Evolutionary conservation across 192 early-diverging fungal species (phyloP), one percentile per base, ranked within the genome.

Genomic region (Rhizoclosmatium globosum): DNA sequence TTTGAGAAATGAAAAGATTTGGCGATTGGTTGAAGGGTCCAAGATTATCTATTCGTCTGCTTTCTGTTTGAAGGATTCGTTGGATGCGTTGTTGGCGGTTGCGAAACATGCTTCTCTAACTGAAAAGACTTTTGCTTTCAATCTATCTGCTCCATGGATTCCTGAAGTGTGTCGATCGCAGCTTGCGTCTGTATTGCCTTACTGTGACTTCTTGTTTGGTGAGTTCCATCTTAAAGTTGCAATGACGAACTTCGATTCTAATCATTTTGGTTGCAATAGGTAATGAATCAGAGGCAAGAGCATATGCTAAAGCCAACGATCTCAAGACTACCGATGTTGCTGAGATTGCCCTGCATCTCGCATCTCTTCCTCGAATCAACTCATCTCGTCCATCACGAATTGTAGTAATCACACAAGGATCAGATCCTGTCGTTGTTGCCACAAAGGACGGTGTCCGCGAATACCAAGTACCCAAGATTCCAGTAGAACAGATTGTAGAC

Each of bases 61-160:
- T 31, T 96, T 93, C 86, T 94, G 94, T 89, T 80, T 94, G 47
- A 92, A 94, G 6, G 94, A 92, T 71, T 94, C 93, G 71, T 88
- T 86, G 56, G 89, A 89, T 21, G 92, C 94, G 58, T 92, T 93
- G 62, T 81, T 92, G 76, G 87, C 88, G 45, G 83, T 95, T 61
- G 94, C 93, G 76, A 87, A 94, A 83, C 91, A 96, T 74, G 92
- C 94, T 53, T 80, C 90, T 56, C 87, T 86, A 60, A 87, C 87
- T 77, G 88, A 87, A 83, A 96, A 96, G 82, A 80, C 82, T 15
- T 94, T 95, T 81, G 88, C 89, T 65, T 89, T 94, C 87, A 96
- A 96, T 88, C 80, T 96, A 61, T 94, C 93, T 78, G 95, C 95
- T 41, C 93, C 94, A 45, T 96, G 94, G 82, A 86, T 95, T 48